Conservation (phyloP, 805 yeast species). For the Sporopachydermia quercuum region DNA sequence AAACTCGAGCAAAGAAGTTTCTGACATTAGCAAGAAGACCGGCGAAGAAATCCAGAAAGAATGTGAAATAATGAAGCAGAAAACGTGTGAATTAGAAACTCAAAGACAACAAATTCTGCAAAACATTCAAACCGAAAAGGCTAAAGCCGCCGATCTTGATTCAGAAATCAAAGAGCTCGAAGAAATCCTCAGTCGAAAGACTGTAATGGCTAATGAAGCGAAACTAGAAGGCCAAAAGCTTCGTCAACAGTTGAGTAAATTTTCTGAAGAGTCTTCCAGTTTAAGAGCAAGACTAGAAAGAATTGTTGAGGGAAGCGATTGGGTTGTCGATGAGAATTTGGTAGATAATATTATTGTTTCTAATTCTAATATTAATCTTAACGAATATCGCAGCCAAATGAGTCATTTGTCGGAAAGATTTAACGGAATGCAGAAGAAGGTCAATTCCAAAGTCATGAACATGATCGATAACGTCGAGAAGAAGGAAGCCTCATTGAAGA, state of each 20-base stretch:
- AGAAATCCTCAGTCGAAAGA: conserved; percentile 27
- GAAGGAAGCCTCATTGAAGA: conserved; percentile 60
- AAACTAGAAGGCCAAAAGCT: conserved; percentile 39
- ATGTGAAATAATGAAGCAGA: conserved; percentile 11
- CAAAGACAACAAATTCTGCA: conserved; percentile 11
- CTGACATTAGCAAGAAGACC: conserved; percentile 17
- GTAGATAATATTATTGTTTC: conserved; percentile 42
- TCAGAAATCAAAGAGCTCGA: conserved; percentile 60
- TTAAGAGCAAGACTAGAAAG: conserved; percentile 27
- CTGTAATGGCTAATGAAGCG: conserved; percentile 24
- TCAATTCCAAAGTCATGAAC: conserved; percentile 75
- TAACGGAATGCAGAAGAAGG: conserved; percentile 62
- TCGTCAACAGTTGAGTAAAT: conserved; percentile 38
- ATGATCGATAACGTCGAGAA: conserved; percentile 87
- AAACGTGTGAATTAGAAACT: neutral
- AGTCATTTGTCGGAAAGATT: conserved; percentile 41
- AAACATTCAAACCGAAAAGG: conserved; percentile 38
- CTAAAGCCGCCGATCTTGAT: conserved; percentile 48
- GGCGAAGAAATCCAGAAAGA: conserved; percentile 10
- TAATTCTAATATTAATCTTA: conserved; percentile 47
- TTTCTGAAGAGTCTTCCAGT: conserved; percentile 22
- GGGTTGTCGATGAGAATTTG: conserved; percentile 57
- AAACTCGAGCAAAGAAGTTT: conserved; percentile 26
- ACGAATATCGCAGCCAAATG: conserved; percentile 44
- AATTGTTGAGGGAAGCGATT: conserved; percentile 41